Conservation (phyloP, 805 yeast genomes). For the Sugiyamaella marilandica region DNA sequence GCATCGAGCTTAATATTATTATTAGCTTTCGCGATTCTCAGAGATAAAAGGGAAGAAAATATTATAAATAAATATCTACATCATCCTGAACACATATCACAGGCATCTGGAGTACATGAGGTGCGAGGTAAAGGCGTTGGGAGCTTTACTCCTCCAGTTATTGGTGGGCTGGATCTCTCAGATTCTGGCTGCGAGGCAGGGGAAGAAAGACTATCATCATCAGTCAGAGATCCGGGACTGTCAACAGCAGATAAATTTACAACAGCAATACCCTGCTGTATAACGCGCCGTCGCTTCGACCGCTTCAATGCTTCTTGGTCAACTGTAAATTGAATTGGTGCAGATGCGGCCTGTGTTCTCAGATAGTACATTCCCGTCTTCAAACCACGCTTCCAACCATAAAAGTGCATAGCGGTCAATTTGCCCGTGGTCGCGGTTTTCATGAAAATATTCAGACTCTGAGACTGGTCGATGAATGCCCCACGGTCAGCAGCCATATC, state of each 20-base stretch:
- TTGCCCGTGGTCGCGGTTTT: constrained; percentile 88
- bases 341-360: constrained; percentile 92
- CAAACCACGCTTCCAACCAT: constrained; percentile 95
- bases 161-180: background rate
- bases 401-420: constrained; percentile 93
- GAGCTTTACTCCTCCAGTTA: background rate
- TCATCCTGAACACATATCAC: constrained; percentile 93
- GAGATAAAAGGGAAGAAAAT: background rate
- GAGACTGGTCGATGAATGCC: constrained; percentile 79
- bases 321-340: constrained; percentile 85
- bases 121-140: no score
- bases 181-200: background rate
- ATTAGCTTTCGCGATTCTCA: no score
- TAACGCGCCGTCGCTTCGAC: background rate
- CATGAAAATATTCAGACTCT: constrained; percentile 82
- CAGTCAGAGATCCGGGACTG: background rate
- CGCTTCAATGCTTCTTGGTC: constrained; percentile 35
- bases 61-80: background rate
- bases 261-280: background rate
- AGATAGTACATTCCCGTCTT: constrained; percentile 97
- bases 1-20: no score
- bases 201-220: background rate
- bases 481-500: constrained; percentile 79
- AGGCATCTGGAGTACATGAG: constrained; percentile 76
- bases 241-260: background rate